Evolutionary conservation across 352 stramenopile genomes (phyloP), one percentile per base, ranked within the genome.

Genomic region (Phytophthora sp.): DNA sequence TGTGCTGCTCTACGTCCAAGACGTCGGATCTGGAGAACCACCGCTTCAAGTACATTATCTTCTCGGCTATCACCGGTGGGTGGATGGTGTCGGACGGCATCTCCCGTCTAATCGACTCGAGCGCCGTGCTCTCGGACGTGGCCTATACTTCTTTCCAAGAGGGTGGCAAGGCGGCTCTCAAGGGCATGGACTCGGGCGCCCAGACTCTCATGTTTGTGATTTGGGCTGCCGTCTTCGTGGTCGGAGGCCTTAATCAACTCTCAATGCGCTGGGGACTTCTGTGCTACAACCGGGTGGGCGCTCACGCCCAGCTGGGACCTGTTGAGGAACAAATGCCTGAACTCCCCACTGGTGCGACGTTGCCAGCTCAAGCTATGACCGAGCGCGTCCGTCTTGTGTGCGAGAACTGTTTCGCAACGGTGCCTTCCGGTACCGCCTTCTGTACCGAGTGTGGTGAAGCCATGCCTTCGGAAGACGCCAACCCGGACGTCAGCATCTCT

Each of bases 241-340:
- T 94, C 39, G 88, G 88, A 20, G 36, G 76, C 5, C 56, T 94
- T 7, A 96, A 96, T 75, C 88, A 96, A 62, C 60, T 93, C 24
- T 71, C 77, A 15, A 96, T 96, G 88, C 88, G 88, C 18, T 96
- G 88, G 88, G 88, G 88, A 13, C 79, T 96, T 24, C 57, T 87
- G n/a, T 96, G 88, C 77, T 96, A 96, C 83, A 96, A 96, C 78
- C 85, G 86, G 27, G 88, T 96, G 5, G 88, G 88, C 11, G 73
- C 72, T 7, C 88, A 94, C 70, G 83, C 86, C 0, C 72, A 84
- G 46, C 63, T 94, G 0, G 78, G 80, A 5, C 81, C 82, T 0
- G 77, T 96, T 12, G 61, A 71, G 20, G 88, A 96, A 58, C 82
- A 84, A 13, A 63, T 94, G 35, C 84, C 84, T 0, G 88, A 94